phyloP scores from a whole-genome alignment of 208 protist genomes.

The Borovskyia barvae region DNA sequence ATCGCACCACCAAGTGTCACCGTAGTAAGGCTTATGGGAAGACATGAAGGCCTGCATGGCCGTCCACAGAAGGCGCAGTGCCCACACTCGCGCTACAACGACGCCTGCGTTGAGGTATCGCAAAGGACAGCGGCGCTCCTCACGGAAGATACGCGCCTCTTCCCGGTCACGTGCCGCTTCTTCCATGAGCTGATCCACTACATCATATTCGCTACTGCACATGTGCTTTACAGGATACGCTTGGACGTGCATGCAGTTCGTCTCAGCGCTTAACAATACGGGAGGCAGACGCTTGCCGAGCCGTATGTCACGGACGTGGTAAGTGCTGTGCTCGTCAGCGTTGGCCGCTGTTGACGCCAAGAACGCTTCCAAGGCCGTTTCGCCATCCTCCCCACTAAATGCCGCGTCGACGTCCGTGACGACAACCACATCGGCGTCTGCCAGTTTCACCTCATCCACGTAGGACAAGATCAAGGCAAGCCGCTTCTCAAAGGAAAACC shows the following conservation, averaged over 20 bases:
- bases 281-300: conserved; percentile 5
- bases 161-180: neutral
- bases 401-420: neutral
- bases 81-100: conserved; percentile 11
- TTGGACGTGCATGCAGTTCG: conserved; percentile 18
- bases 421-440: conserved; percentile 1
- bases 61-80: conserved; percentile 5
- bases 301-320: conserved; percentile 2
- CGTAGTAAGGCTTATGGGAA: conserved; percentile 1
- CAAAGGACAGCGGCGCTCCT: neutral
- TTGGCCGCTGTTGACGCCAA: conserved; percentile 1
- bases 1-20: conserved; percentile 14
- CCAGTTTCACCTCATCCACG: neutral
- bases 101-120: conserved; percentile 9
- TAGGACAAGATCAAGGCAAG: conserved; percentile 1
- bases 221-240: neutral
- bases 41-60: conserved; percentile 1
- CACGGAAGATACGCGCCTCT: neutral
- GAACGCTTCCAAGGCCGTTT: conserved; percentile 3
- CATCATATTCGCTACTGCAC: conserved; percentile 2
- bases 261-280: conserved; percentile 11
- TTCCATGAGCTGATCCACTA: conserved; percentile 1
- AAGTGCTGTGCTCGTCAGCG: neutral
- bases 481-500: conserved; percentile 5
- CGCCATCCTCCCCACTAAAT: conserved; percentile 4